Conservation (phyloP, 2,329 filamentous ascomycete species). For the Aspergillus novofumigatus region DNA sequence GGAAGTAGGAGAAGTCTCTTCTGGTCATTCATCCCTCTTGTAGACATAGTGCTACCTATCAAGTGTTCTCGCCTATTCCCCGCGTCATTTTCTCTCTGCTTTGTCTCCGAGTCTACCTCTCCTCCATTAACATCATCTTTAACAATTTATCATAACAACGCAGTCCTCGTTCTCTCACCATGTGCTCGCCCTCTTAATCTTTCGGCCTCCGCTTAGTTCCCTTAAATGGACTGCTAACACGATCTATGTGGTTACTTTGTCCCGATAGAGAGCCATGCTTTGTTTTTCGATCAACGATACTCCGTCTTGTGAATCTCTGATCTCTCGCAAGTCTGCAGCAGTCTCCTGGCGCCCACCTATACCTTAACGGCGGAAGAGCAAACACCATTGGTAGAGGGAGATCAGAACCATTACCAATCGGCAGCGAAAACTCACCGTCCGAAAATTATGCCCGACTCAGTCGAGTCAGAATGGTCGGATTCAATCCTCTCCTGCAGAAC, state of each 20-base stretch:
- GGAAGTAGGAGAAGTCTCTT: too few species aligned
- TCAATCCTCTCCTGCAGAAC: slow-evolving; percentile 20
- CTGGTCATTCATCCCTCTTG: too few species aligned
- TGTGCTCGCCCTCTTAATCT: neutral
- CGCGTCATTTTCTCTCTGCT: neutral
- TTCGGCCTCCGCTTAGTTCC: neutral
- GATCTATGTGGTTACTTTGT: neutral
- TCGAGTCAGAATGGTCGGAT: slow-evolving; percentile 30
- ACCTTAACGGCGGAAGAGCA: slow-evolving; percentile 7
- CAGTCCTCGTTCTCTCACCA: neutral
- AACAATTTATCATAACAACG: neutral
- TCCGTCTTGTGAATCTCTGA: slow-evolving; percentile 16
- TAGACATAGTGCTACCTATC: too few species aligned
- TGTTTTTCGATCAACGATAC: slow-evolving; percentile 14
- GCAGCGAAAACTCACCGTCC: neutral
- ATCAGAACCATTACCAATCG: neutral
- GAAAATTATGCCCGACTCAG: slow-evolving; percentile 28
- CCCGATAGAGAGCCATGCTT: slow-evolving; percentile 22
- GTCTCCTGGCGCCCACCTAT: slow-evolving; percentile 21
- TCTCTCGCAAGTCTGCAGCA: slow-evolving; percentile 13
- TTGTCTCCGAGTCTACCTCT: neutral
- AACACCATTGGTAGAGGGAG: neutral
- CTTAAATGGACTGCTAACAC: neutral
- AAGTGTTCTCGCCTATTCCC: too few species aligned
- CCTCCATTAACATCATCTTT: neutral